Conservation (phyloP, 2,329 filamentous ascomycete genomes). For the Fonsecaea nubica region DNA sequence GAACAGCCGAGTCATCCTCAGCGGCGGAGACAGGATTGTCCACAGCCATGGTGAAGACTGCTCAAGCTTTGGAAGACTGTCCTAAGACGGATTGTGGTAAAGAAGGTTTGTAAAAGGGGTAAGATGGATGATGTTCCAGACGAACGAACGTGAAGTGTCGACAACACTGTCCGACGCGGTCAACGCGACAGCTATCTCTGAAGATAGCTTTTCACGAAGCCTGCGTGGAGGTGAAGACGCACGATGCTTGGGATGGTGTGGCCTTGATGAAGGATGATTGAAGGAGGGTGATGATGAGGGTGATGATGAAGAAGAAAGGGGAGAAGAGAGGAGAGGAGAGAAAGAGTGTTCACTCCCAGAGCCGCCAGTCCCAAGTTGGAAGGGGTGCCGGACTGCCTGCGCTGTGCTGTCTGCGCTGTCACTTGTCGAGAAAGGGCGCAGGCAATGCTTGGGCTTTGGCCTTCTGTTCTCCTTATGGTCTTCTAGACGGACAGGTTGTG, state of each 20-base stretch:
- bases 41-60: background rate
- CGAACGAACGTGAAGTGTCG: constrained; percentile 12
- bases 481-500: background rate
- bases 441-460: background rate
- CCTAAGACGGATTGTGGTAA: background rate
- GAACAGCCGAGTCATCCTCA: background rate
- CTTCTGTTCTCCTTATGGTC: background rate
- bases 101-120: constrained; percentile 5
- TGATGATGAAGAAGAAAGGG: constrained; percentile 17
- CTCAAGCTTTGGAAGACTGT: background rate
- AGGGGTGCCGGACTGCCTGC: constrained; percentile 29
- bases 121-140: constrained; percentile 10
- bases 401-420: constrained; percentile 2
- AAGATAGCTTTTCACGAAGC: constrained; percentile 14
- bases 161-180: constrained; percentile 12
- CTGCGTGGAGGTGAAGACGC: background rate
- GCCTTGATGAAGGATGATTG: constrained; percentile 25
- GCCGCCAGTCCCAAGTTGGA: constrained; percentile 18
- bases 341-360: constrained; percentile 13
- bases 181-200: constrained; percentile 7
- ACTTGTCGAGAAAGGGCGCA: background rate
- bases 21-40: background rate
- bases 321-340: constrained; percentile 12
- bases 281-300: constrained; percentile 22
- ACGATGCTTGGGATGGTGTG: constrained; percentile 16